Evolutionary conservation across 1,284 basidiomycete species (phyloP), one percentile per base, ranked within the genome.

Genomic region (Melampsora occidentalis): DNA sequence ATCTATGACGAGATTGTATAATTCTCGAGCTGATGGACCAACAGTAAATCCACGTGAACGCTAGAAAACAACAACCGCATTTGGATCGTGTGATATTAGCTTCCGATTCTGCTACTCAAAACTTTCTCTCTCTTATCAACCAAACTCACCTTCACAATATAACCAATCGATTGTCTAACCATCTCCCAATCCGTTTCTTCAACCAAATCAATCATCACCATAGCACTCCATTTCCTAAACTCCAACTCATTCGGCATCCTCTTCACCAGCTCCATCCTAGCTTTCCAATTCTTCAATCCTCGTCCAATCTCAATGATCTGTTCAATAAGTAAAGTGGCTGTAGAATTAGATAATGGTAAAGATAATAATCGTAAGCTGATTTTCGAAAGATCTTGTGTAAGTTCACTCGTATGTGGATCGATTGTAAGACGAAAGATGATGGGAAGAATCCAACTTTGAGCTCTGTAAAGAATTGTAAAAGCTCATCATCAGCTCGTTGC

Each of bases 81-180:
- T 22, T 0, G 12, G 2, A 7, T 28, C n/a, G 7, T 20, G 18
- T 22, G 18, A 57, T 25, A 25, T 25, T 25, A 25, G 25, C 25
- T 25, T 25, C 25, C 25, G 25, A 25, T 25, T 25, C 25, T 25
- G 25, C 25, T 25, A 25, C 25, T 25, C 25, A 25, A 25, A 25
- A 25, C 25, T 25, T 20, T 53, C 51, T 20, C 20, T 20, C 20
- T 20, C 25, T 25, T 25, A 25, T 25, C 25, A 25, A 25, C 25
- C 25, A 57, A n/a, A 57, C 53, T 22, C n/a, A 57, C 53, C 53
- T n/a, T 57, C 20, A 57, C 25, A 28, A 57, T 57, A 57, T 57
- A 57, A 10, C n/a, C 6, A 22, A 57, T 57, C 20, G 53, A n/a
- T 22, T 22, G 9, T 28, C 22, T 57, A 2, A 57, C 53, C 25